Evolutionary conservation across 2,329 filamentous ascomycete species (phyloP), one percentile per base, ranked within the genome.

Genomic region (Ophiognomonia clavigignenti-juglandacearum): DNA sequence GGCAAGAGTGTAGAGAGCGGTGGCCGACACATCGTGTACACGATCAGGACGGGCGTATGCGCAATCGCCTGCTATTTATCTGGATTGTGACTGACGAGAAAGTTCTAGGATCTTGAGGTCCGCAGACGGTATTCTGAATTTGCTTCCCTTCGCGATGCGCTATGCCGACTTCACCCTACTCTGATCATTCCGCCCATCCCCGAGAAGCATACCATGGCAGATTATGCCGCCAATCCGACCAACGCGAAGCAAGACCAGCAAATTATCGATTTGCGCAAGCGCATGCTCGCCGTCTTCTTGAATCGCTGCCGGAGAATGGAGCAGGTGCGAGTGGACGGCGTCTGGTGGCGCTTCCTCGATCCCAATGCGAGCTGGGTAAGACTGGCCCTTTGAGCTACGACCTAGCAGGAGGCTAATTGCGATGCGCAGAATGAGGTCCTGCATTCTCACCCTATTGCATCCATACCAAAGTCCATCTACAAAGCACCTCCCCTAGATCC

Each of bases 181-280:
- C 77, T 98, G 35, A 87, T 98, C 59, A 87, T 98, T 43, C 95
- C 93, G 7, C 93, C 93, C 3, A 98, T 98, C 59, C 93, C 93
- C 19, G 95, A 98, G 70, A 98, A 98, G 68, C 93, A 98, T 66
- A 93, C 90, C 38, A 95, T 98, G 86, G 92, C 92, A 52, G 93
- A 98, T 65, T 98, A 98, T 63, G 93, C 93, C 14, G 91, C 95
- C 23, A 97, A 96, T 59, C 93, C 95, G 2, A 98, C 93, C 31
- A 96, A 92, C 60, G 95, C 95, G 16, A 98, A 96, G 65, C 92
- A 98, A 66, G 95, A 98, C 63, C 85, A 90, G 48, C 88, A 92
- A 51, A 98, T 97, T 38, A 98, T 98, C 54, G 93, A 98, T 62
- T 72, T 97, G 55, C 82, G 93, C 50, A 97, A 97, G 72, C 87